Evolutionary conservation across 78 protist species (phyloP).

Genomic region (Dictyostelium discoideum): dicty_2.7 NC_007090.3:2446501-2447000

Average conservation of each 20-base stretch:
- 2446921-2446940: not conserved
- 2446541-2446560: slow-evolving; percentile 37
- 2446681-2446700: slow-evolving; percentile 46
- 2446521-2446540: slow-evolving; percentile 59
- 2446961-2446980: not conserved
- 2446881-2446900: not conserved
- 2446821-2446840: slow-evolving; percentile 1
- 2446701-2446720: slow-evolving; percentile 3
- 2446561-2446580: slow-evolving; percentile 13
- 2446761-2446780: slow-evolving; percentile 54
- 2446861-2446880: slow-evolving; percentile 35
- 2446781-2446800: not conserved
- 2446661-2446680: slow-evolving; percentile 29
- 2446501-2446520: slow-evolving; percentile 45
- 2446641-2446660: slow-evolving; percentile 60
- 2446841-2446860: not conserved
- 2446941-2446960: slow-evolving; percentile 9
- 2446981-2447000: slow-evolving; percentile 7
- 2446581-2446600: slow-evolving; percentile 25
- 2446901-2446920: not conserved
- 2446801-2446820: slow-evolving; percentile 20
- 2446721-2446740: not conserved
- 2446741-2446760: slow-evolving; percentile 36
- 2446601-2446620: slow-evolving; percentile 26
- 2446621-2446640: slow-evolving; percentile 48